phyloP scores from a whole-genome alignment of 148 eudicot genomes.

The Fagopyrum esculentum region DNA sequence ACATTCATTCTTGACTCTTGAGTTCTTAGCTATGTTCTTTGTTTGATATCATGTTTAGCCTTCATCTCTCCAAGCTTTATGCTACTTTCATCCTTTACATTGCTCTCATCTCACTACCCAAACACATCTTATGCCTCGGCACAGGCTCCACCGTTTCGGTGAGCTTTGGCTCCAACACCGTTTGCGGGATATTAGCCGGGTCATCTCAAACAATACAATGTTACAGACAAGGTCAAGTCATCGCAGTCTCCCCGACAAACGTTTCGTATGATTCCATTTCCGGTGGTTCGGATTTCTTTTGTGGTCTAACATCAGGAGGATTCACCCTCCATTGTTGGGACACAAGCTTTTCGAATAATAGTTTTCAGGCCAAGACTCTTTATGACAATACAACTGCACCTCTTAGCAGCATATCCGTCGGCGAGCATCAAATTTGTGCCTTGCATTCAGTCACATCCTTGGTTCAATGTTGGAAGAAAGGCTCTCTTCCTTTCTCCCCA shows the following conservation, averaged over 20 bases:
- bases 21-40: not conserved
- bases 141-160: slow-evolving; percentile 36
- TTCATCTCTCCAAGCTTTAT: not conserved
- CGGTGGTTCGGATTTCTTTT: slow-evolving; percentile 36
- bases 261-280: slow-evolving; percentile 36
- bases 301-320: slow-evolving; percentile 39
- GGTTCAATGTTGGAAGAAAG: slow-evolving; percentile 31
- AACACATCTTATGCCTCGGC: slow-evolving; percentile 25
- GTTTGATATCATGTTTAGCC: not conserved
- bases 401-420: slow-evolving; percentile 26
- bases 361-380: slow-evolving; percentile 17
- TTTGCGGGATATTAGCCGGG: slow-evolving; percentile 43
- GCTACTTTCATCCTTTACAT: not conserved
- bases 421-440: slow-evolving; percentile 35
- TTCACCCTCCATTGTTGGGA: slow-evolving; percentile 40
- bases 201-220: slow-evolving; percentile 36
- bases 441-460: slow-evolving; percentile 23
- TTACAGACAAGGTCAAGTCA: slow-evolving; percentile 19
- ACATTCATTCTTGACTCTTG: not conserved
- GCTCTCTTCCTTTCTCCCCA: not conserved
- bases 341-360: slow-evolving; percentile 19
- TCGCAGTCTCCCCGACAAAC: slow-evolving; percentile 24
- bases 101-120: not conserved
- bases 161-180: slow-evolving; percentile 24
- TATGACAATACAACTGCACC: slow-evolving; percentile 20